A percentile compares a stretch with the other conserved stretches of the same genome.
Conservation (phyloP, 805 yeast species). For the Candida easanensis region DNA sequence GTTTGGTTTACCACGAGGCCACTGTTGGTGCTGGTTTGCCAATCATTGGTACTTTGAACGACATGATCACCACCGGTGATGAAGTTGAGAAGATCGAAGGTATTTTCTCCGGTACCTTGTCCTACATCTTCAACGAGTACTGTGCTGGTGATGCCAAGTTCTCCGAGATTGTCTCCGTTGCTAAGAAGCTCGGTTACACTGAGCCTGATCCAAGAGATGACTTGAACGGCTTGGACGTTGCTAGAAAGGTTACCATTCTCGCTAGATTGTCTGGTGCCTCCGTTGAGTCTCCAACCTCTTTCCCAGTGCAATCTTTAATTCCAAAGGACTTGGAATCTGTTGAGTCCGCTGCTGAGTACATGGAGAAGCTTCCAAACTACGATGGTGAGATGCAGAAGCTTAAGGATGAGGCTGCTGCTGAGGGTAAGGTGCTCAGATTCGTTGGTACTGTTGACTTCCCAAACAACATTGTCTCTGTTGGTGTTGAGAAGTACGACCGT, state of each 20-base stretch:
- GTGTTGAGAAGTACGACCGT: conserved; percentile 79
- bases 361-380: conserved; percentile 76
- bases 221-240: conserved; percentile 95
- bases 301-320: conserved; percentile 91
- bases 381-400: conserved; percentile 77
- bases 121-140: conserved; percentile 92
- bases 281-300: conserved; percentile 84
- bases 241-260: conserved; percentile 94
- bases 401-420: conserved; percentile 76
- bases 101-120: conserved; percentile 91
- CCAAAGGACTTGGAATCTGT: conserved; percentile 81
- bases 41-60: conserved; percentile 82
- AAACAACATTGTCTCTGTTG: conserved; percentile 71
- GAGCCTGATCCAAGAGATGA: conserved; percentile 99
- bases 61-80: conserved; percentile 90
- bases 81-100: conserved; percentile 91
- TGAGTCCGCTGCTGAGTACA: conserved; percentile 70
- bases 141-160: conserved; percentile 75
- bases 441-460: conserved; percentile 87
- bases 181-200: conserved; percentile 90
- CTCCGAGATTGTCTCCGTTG: conserved; percentile 85
- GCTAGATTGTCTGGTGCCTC: conserved; percentile 89
- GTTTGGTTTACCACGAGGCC: conserved; percentile 93
- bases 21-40: conserved; percentile 99
- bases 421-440: conserved; percentile 86